Percentiles rank a stretch among this genome's conserved stretches.
These are phyloP conservation scores for Citrus inodora DNA, from an alignment of 345 rosid genomes.

Conservation along the genomic window DNA sequence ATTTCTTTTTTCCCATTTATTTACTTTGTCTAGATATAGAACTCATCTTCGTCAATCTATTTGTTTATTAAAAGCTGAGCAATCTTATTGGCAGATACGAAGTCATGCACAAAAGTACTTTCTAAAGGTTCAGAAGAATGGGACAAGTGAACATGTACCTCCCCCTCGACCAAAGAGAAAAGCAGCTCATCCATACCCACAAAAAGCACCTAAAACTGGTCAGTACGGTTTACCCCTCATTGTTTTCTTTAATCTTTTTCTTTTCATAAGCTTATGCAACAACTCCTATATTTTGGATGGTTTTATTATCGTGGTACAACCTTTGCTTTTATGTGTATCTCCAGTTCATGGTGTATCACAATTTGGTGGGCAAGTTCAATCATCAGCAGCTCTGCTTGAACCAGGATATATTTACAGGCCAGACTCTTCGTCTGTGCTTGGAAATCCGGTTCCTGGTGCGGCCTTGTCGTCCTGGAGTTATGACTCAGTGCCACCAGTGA, in stretches of 20 bases:
- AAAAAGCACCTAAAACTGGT: conserved; percentile 83
- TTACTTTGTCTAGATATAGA: background rate
- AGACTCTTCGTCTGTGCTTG: conserved; percentile 44
- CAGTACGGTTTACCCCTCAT: background rate
- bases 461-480: conserved; percentile 53
- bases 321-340: background rate
- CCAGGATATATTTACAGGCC: conserved; percentile 36
- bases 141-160: conserved; percentile 81
- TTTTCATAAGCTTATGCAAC: background rate
- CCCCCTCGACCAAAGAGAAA: conserved; percentile 98
- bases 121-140: conserved; percentile 87
- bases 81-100: conserved; percentile 61
- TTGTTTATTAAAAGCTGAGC: background rate
- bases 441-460: conserved; percentile 34
- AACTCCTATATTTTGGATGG: background rate
- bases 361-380: conserved; percentile 37
- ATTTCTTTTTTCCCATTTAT: background rate
- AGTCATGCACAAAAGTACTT: conserved; percentile 98
- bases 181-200: conserved; percentile 92
- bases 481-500: conserved; percentile 34
- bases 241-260: background rate
- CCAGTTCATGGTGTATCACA: conserved; percentile 50
- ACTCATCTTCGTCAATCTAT: background rate
- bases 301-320: conserved; percentile 20
- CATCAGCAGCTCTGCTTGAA: conserved; percentile 49